Conservation (phyloP, 164 flowering plant species). For the Hamamelis virginiana region DNA sequence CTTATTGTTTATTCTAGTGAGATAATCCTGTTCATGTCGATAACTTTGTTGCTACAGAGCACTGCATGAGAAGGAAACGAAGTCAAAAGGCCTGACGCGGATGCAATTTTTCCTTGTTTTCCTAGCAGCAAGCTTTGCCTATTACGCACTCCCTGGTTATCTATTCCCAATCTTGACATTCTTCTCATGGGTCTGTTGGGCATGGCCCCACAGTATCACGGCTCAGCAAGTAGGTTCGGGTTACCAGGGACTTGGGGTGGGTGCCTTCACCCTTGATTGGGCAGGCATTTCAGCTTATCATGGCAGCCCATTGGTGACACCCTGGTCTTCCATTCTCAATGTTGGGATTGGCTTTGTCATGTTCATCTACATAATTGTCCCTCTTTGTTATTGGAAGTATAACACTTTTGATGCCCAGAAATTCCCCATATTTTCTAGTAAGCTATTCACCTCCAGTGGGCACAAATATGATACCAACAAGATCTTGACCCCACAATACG, state of each 20-base stretch:
- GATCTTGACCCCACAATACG: slow-evolving; percentile 76
- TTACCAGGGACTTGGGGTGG: slow-evolving; percentile 88
- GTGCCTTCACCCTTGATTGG: slow-evolving; percentile 95
- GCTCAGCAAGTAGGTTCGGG: slow-evolving; percentile 95
- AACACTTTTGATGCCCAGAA: slow-evolving; percentile 79
- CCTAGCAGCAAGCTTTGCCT: slow-evolving; percentile 69
- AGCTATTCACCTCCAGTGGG: slow-evolving; percentile 69
- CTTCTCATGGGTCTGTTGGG: slow-evolving; percentile 98
- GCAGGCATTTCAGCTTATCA: slow-evolving; percentile 97
- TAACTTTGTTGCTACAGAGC: slow-evolving; percentile 50
- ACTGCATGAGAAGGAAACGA: slow-evolving; percentile 78
- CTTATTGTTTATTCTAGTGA: background rate
- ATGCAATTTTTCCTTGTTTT: slow-evolving; percentile 79
- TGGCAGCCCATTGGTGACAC: slow-evolving; percentile 89
- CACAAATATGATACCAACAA: slow-evolving; percentile 70
- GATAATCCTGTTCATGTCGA: background rate
- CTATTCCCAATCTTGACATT: slow-evolving; percentile 79
- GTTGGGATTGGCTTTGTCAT: slow-evolving; percentile 72
- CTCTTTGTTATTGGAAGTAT: slow-evolving; percentile 87
- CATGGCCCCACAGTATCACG: slow-evolving; percentile 76
- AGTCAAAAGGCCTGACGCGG: slow-evolving; percentile 59
- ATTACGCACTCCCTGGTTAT: slow-evolving; percentile 88
- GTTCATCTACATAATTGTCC: slow-evolving; percentile 85
- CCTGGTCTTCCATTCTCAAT: slow-evolving; percentile 78
- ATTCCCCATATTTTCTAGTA: slow-evolving; percentile 85